Base-by-base conservation (phyloP, 179 eudicot genomes). In the Silene noctiflora region DNA sequence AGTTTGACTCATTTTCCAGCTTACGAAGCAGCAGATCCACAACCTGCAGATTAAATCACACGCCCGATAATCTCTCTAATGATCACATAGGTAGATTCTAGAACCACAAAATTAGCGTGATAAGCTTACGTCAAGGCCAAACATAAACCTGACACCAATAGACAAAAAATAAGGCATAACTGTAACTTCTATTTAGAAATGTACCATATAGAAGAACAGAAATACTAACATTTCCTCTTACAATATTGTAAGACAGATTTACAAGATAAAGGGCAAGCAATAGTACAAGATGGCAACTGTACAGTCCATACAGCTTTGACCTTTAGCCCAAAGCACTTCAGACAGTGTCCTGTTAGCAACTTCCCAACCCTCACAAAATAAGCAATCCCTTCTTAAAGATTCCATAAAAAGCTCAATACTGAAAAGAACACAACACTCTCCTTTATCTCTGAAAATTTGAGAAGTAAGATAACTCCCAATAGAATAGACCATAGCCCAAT, bases 21-120 rank as follows among this genome's bases (percentile, higher is more conserved):
- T 94, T 92, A 75, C 80, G 84, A 67, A 89, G 83, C 69, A 94
- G 94, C 73, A 94, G 89, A 75, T 94, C 97, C 79, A 92, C 94
- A 77, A 94, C 94, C 98, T 94, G 88, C 67, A 74, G 60, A 48
- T 48, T 19, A 16, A 25, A 20, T 16, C 61, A 71, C 24, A 71
- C 11, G 11, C 12, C 59, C 31, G 24, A 48, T 69, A 22, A 69
- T 31, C 29, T 69, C 7, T 22, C 67, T 12, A 48, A 44, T 46
- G 25, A 71, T 13, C 39, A 71, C 22, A 51, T 22, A 53, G 33
- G 35, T 44, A 46, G 35, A 44, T 69, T 44, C 53, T 62, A 27
- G 63, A 21, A 22, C 14, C 11, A 35, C 29, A 7, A 17, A 29
- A 46, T 48, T 8, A 25, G 58, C 6, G 44, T 11, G 16, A 39